These are phyloP conservation scores for Phytophthora nicotianae DNA, from an alignment of 352 stramenopile genomes.

Conservation along the genomic window DNA sequence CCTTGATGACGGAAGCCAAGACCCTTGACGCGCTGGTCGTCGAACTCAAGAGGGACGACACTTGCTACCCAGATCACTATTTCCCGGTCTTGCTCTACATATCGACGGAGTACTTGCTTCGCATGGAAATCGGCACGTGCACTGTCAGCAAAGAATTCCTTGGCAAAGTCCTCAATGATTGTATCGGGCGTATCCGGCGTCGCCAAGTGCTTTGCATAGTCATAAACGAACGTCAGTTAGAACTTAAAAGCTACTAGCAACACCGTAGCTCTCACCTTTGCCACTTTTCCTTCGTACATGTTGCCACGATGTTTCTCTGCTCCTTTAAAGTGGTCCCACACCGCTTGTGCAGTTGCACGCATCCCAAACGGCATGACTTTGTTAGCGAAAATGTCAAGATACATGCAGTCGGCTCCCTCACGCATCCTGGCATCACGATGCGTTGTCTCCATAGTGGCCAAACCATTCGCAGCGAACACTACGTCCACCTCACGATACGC, in stretches of 20 bases:
- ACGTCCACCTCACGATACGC: conserved; percentile 43
- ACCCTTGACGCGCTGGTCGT: conserved; percentile 40
- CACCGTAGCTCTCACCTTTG: conserved; percentile 29
- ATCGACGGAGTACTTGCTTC: conserved; percentile 42
- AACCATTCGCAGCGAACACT: conserved; percentile 42
- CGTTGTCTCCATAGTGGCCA: conserved; percentile 44
- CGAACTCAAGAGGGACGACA: conserved; percentile 49
- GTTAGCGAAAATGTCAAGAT: conserved; percentile 53
- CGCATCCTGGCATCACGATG: conserved; percentile 47
- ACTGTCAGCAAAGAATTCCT: conserved; percentile 44
- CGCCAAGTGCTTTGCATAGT: conserved; percentile 38
- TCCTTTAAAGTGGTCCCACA: conserved; percentile 52
- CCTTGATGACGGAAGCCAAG: conserved; percentile 48
- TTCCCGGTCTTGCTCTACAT: conserved; percentile 46
- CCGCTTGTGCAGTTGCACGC: conserved; percentile 40
- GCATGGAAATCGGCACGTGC: conserved; percentile 48
- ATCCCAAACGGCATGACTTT: conserved; percentile 54
- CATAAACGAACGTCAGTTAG: conserved; percentile 19
- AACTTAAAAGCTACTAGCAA: conserved; percentile 4
- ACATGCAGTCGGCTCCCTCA: conserved; percentile 44
- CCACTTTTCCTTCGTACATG: conserved; percentile 52
- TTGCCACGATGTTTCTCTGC: conserved; percentile 46
- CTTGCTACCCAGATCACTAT: conserved; percentile 53
- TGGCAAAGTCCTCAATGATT: conserved; percentile 47
- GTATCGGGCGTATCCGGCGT: conserved; percentile 41